Evolutionary conservation across 1,284 basidiomycete genomes (phyloP).

Genomic region (Fomitopsis schrenkii): DNA sequence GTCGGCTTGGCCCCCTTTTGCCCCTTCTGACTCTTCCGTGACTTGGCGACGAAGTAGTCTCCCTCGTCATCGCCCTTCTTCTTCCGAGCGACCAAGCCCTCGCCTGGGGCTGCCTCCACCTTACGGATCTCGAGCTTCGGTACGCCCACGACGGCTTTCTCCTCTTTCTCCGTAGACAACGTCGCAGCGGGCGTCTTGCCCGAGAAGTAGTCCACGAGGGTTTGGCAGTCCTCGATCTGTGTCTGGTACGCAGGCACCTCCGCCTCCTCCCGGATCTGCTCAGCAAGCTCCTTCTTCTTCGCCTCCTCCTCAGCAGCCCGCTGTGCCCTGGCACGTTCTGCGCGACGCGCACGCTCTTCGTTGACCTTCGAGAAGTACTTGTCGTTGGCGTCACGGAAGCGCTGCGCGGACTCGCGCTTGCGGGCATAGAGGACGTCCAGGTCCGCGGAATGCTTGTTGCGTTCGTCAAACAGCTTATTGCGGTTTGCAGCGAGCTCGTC

Average conservation of each 20-base stretch:
- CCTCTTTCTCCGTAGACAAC: slow-evolving; percentile 30
- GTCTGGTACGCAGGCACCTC: slow-evolving; percentile 86
- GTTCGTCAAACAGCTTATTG: slow-evolving; percentile 75
- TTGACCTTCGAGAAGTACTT: slow-evolving; percentile 77
- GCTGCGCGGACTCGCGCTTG: slow-evolving; percentile 73
- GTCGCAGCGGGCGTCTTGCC: slow-evolving; percentile 60
- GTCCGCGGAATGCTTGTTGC: slow-evolving; percentile 77
- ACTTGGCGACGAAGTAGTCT: slow-evolving; percentile 77
- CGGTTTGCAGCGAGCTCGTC: slow-evolving; percentile 85
- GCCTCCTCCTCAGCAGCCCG: slow-evolving; percentile 80
- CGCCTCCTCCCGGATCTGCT: slow-evolving; percentile 88
- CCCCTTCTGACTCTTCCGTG: slow-evolving; percentile 65
- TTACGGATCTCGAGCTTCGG: slow-evolving; percentile 84
- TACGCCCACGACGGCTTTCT: slow-evolving; percentile 57
- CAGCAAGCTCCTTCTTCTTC: slow-evolving; percentile 80
- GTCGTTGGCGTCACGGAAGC: slow-evolving; percentile 81
- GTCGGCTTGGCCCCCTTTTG: slow-evolving; percentile 56
- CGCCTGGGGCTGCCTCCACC: slow-evolving; percentile 68
- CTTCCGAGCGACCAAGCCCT: slow-evolving; percentile 81
- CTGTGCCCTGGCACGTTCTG: slow-evolving; percentile 78
- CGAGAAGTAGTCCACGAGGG: slow-evolving; percentile 87
- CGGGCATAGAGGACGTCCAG: slow-evolving; percentile 73
- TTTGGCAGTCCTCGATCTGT: slow-evolving; percentile 96
- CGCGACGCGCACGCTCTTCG: slow-evolving; percentile 81
- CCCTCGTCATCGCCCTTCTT: slow-evolving; percentile 89